Conservation (phyloP, 2,329 filamentous ascomycete species). For the Sporothrix variecibatus region DNA sequence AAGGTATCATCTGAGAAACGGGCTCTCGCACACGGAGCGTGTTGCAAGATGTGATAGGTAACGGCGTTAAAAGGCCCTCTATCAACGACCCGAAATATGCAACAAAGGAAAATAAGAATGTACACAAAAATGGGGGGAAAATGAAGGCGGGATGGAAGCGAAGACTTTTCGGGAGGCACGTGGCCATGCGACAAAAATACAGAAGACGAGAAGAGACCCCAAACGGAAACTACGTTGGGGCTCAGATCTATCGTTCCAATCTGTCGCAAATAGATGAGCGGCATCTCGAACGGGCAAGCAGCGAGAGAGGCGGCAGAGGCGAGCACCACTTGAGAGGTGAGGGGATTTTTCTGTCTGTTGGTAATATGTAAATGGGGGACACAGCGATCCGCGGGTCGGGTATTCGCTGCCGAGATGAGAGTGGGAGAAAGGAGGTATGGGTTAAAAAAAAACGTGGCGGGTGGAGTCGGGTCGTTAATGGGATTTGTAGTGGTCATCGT, state of each 20-base stretch:
- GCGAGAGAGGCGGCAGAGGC: neutral
- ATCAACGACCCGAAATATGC: neutral
- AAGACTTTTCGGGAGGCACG: neutral
- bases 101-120: neutral
- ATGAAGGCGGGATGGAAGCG: neutral
- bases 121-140: neutral
- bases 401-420: constrained; percentile 17
- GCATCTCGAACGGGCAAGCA: neutral
- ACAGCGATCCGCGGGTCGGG: constrained; percentile 8
- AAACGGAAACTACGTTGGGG: neutral
- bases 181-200: neutral
- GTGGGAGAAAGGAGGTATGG: neutral
- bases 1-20: constrained; percentile 5
- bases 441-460: constrained; percentile 5
- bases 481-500: neutral
- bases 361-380: neutral
- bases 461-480: neutral
- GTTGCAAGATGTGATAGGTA: neutral
- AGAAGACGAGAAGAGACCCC: neutral
- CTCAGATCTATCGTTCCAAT: neutral
- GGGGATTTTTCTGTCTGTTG: neutral
- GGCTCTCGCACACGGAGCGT: neutral
- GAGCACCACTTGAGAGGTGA: neutral
- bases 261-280: constrained; percentile 10
- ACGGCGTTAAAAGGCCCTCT: neutral